Base-by-base conservation (phyloP, 2,329 filamentous ascomycete genomes). In the Fusarium graminum region DNA sequence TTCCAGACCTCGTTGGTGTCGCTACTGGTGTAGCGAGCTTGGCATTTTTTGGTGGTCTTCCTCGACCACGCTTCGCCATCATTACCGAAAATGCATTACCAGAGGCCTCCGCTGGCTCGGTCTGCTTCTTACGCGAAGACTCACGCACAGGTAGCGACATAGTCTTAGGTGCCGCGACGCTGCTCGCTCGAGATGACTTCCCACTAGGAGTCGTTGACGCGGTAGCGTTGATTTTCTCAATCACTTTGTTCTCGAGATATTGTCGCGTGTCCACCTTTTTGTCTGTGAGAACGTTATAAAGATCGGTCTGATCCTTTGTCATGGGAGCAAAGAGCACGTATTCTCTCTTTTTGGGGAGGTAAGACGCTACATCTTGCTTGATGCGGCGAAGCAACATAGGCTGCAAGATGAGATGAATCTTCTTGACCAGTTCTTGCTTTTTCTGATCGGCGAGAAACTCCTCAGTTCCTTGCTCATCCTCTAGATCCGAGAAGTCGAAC, bases 261-360 rank as follows among this genome's bases (percentile, higher is more conserved):
- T 91, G 86, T 28, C 94, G 86, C 0, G 86, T 86, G 64, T 90
- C 88, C 2, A 80, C 76, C 3, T 80, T 80, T 62, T 86, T 87
- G 72, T 90, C 83, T 54, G 77, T 85, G 32, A 90, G 81, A 1
- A 82, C 84, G 49, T 89, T 88, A 74, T 99, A 99, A 0, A 99
- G 79, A 56, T 97, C 94, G 4, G 93, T 92, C 74, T 99, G 95
- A 69, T 95, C 93, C 25, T 89, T 86, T 0, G 93, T 97, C 79
- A 99, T 88, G 0, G 95, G 95, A 0, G 95, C 95, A 72, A 95
- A 98, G 1, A 99, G 81, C 4, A 99, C 92, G 69, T 99, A 99
- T 76, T 99, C 95, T 28, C 95, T 88, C 81, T 99, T 99, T 79
- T 94, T 96, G 0, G 95, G 95, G n/a, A 99, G 83, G 45, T 93